Conservation (phyloP, 768 basidiomycete species). For the Cystofilobasidium capitatum region DNA sequence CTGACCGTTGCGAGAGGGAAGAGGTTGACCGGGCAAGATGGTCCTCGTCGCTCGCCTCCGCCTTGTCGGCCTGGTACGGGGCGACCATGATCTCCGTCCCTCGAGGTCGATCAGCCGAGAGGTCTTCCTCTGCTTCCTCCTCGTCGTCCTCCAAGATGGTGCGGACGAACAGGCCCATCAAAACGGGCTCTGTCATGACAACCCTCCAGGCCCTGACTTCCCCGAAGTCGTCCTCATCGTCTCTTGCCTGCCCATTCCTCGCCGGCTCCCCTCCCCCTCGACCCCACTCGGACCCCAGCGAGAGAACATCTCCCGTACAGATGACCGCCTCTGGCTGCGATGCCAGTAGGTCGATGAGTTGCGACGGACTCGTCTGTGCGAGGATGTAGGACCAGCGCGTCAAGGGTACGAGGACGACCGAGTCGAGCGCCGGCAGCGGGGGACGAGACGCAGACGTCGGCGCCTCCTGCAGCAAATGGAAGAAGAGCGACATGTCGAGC, state of each 20-base stretch:
- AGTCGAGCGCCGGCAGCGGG: slow-evolving; percentile 5
- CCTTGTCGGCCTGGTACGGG: background rate
- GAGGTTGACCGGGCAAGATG: background rate
- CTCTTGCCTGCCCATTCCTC: too few species aligned
- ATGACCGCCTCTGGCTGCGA: background rate
- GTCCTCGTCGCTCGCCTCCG: background rate
- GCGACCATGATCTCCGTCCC: slow-evolving; percentile 18
- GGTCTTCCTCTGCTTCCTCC: background rate
- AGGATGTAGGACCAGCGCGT: background rate
- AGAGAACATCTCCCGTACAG: slow-evolving; percentile 23
- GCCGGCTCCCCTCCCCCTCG: background rate
- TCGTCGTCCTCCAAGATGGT: background rate
- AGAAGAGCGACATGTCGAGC: slow-evolving; percentile 5
- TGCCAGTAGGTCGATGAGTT: background rate
- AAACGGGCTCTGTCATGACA: slow-evolving; percentile 21
- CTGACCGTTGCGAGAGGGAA: background rate
- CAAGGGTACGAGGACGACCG: slow-evolving; percentile 12
- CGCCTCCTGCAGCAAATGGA: background rate
- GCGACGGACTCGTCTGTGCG: background rate
- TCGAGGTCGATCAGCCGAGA: background rate
- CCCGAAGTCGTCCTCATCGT: background rate
- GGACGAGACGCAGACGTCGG: background rate
- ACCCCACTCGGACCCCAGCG: background rate
- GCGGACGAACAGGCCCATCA: slow-evolving; percentile 9
- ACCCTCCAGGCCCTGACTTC: slow-evolving; percentile 18